These are phyloP conservation scores for Amaranthus palmeri DNA, from an alignment of 148 eudicot genomes.

Conservation along the genomic window DNA sequence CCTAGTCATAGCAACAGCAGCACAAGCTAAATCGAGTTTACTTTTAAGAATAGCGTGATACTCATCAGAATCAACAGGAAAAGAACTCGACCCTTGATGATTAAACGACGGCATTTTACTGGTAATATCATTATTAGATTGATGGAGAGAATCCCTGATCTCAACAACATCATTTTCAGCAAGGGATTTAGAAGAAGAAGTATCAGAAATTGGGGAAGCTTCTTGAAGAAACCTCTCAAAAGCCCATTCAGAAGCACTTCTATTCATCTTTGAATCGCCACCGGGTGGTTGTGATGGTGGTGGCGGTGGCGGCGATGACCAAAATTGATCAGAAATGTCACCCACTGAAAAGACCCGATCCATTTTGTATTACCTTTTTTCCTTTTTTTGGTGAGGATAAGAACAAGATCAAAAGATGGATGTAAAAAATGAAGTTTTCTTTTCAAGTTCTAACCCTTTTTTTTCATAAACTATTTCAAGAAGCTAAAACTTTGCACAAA, in stretches of 20 bases:
- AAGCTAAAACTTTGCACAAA: too few relatives aligned
- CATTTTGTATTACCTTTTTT: constrained; percentile 29
- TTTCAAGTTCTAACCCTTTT: background rate
- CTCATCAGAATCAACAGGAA: constrained; percentile 56
- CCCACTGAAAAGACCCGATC: constrained; percentile 92
- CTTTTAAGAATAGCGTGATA: constrained; percentile 64
- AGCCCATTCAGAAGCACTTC: constrained; percentile 87
- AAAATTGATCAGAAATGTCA: constrained; percentile 78
- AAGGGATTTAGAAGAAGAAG: constrained; percentile 18
- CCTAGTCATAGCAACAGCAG: constrained; percentile 78
- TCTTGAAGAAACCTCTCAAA: constrained; percentile 70
- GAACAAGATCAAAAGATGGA: background rate
- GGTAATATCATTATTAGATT: constrained; percentile 1
- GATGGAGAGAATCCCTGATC: constrained; percentile 31
- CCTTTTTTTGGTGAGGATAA: background rate
- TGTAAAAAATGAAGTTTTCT: background rate
- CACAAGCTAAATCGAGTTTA: constrained; percentile 77
- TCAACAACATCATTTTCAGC: constrained; percentile 36
- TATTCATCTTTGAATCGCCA: constrained; percentile 45
- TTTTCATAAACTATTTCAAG: too few relatives aligned
- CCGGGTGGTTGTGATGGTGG: constrained; percentile 4
- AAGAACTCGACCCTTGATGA: constrained; percentile 18
- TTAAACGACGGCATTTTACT: constrained; percentile 26
- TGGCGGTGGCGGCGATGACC: constrained; percentile 50
- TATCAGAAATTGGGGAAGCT: constrained; percentile 17